phyloP scores from a whole-genome alignment of 306 rosid species.

The Cicer judaicum region DNA sequence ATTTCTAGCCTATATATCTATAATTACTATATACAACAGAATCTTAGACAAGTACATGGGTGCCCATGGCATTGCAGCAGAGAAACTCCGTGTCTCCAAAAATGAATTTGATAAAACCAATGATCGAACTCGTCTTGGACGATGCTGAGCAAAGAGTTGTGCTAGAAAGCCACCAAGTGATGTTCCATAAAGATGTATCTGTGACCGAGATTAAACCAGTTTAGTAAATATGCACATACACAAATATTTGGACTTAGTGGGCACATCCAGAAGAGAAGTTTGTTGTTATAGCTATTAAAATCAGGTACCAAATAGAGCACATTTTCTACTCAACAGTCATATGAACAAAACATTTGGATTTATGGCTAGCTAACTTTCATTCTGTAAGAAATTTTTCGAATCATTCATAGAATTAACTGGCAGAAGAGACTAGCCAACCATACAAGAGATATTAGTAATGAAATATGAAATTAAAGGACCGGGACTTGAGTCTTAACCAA shows the following conservation, averaged over 20 bases:
- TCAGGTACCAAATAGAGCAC: neutral
- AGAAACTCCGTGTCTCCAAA: slow-evolving; percentile 82
- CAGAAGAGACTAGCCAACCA: slow-evolving; percentile 21
- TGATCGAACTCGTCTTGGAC: slow-evolving; percentile 93
- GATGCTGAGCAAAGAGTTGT: slow-evolving; percentile 96
- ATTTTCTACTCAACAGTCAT: slow-evolving; percentile 18
- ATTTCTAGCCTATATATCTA: slow-evolving; percentile 39
- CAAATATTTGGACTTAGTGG: slow-evolving; percentile 21
- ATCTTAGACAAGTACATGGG: slow-evolving; percentile 72
- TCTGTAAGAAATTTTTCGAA: slow-evolving; percentile 16
- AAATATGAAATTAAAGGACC: slow-evolving; percentile 33
- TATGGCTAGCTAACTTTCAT: slow-evolving; percentile 19
- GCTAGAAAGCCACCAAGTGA: slow-evolving; percentile 99
- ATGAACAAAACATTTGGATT: slow-evolving; percentile 29
- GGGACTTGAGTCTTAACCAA: slow-evolving; percentile 16
- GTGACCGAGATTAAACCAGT: slow-evolving; percentile 47
- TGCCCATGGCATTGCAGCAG: slow-evolving; percentile 98
- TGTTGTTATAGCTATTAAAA: slow-evolving; percentile 22
- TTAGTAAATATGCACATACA: slow-evolving; percentile 21
- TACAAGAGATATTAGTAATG: neutral
- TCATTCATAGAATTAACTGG: slow-evolving; percentile 31
- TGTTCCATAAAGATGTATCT: slow-evolving; percentile 98
- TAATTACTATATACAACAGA: slow-evolving; percentile 36
- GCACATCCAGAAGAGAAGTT: slow-evolving; percentile 3
- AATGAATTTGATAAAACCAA: slow-evolving; percentile 88